These are phyloP conservation scores for Torrubiellomyces zombiae DNA, from an alignment of 2,329 filamentous ascomycete genomes.

Conservation along the genomic window DNA sequence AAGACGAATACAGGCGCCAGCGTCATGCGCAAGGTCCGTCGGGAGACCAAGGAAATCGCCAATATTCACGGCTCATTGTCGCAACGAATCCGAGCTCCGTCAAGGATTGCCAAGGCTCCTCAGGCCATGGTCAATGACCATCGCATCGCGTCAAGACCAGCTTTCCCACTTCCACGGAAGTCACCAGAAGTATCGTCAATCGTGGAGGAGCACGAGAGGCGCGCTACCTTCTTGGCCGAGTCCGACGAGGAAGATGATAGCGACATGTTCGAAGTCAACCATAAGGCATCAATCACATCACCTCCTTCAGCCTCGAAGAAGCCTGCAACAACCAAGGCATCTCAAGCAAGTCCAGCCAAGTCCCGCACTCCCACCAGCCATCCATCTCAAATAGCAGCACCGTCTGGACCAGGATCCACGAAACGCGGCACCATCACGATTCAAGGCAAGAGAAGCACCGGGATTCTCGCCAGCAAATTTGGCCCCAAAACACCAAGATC, in stretches of 20 bases:
- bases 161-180: conserved; percentile 11
- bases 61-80: conserved; percentile 29
- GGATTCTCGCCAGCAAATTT: no score
- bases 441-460: no score
- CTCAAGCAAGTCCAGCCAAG: conserved; percentile 8
- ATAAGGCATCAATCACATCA: no score
- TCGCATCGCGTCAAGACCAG: conserved; percentile 24
- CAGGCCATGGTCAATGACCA: conserved; percentile 36
- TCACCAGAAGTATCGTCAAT: conserved; percentile 7
- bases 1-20: conserved; percentile 34
- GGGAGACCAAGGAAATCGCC: conserved; percentile 38
- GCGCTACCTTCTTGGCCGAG: conserved; percentile 24
- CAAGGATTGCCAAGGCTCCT: conserved; percentile 31
- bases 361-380: no score
- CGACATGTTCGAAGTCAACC: conserved; percentile 2
- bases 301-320: no score
- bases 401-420: no score
- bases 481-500: no score
- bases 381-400: no score
- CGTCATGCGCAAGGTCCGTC: conserved; percentile 37
- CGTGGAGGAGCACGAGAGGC: conserved; percentile 15
- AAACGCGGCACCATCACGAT: no score
- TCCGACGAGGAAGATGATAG: conserved; percentile 16
- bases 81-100: conserved; percentile 10
- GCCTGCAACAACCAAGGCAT: conserved; percentile 1